phyloP scores from a whole-genome alignment of 2,329 filamentous ascomycete species.

The Botrytis deweyae region DNA sequence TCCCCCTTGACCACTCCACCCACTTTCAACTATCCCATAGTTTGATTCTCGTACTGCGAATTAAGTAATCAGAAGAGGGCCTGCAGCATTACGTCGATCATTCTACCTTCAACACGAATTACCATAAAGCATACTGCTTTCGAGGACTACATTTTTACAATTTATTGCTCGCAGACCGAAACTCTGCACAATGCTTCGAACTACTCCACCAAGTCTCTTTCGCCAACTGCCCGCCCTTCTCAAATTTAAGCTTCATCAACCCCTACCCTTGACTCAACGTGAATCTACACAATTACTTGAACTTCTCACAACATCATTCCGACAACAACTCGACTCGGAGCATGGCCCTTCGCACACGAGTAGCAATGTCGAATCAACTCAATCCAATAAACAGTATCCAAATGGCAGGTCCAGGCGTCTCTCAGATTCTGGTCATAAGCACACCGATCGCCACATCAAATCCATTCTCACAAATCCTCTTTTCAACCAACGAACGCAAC shows the following conservation, averaged over 20 bases:
- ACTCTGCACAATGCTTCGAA: conserved; percentile 48
- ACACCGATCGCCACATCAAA: conserved; percentile 48
- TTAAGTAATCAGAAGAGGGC: neutral
- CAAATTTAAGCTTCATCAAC: conserved; percentile 49
- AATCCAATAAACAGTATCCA: conserved; percentile 1
- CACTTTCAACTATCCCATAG: neutral
- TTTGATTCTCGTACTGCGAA: neutral
- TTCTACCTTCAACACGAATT: neutral
- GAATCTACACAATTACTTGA: conserved; percentile 60
- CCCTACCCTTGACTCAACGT: conserved; percentile 52
- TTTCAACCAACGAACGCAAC: conserved; percentile 36
- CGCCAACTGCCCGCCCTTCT: conserved; percentile 47
- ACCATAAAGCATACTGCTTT: conserved; percentile 42
- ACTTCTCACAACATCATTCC: conserved; percentile 62
- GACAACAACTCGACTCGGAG: conserved; percentile 59
- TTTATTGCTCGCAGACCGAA: neutral
- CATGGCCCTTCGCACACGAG: conserved; percentile 44
- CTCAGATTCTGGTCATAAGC: conserved; percentile 26
- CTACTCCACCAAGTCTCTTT: conserved; percentile 47
- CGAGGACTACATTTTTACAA: conserved; percentile 47
- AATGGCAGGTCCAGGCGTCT: conserved; percentile 26
- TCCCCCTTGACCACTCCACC: neutral
- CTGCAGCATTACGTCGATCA: neutral
- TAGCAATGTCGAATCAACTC: neutral
- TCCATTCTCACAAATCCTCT: conserved; percentile 53